Base-by-base conservation (phyloP, 352 stramenopile species). In the Phytophthora gonapodyides region DNA sequence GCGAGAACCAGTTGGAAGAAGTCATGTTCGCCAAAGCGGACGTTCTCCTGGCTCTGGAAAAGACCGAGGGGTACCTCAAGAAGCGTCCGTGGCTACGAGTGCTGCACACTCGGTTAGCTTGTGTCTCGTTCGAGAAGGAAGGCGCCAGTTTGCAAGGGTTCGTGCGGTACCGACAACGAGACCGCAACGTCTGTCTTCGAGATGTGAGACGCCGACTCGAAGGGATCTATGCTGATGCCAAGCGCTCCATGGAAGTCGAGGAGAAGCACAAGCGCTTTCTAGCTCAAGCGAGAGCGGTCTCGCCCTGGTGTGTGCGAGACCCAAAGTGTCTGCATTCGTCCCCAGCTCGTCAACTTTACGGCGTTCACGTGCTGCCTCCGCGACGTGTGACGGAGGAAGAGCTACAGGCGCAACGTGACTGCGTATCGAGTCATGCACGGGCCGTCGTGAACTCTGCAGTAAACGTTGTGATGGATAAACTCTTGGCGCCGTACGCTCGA, bases 271-370 rank as follows among this genome's bases (percentile, higher is more conserved):
- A 84, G 15, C 43, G 51, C 1, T 89, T 86, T 56, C 67, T 76
- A 24, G 50, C 52, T 12, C 69, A 80, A n/a, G 78, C 80, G 3
- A 67, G 66, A 30, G 66, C 69, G 12, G 73, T 67, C 30, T 91
- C 82, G 11, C 72, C 61, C 5, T 91, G 82, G 82, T 89, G 82
- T 48, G 79, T 89, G 11, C 78, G 76, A 15, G 69, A 89, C 30
- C 43, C 46, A 1, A 84, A 81, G 42, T 78, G 61, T 40, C 69
- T 85, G 12, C 68, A 75, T 36, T 57, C 56, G 6, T 75, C 64
- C 2, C 79, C 78, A 11, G 78, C 78, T 41, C 53, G 52, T 31
- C 64, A 77, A 54, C 71, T 82, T 16, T 91, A 91, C 19, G 57
- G 54, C 5, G 68, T 91, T 2, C 76, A 89, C 40, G 67, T 78